Percentiles rank a stretch among this genome's conserved stretches.
These are phyloP conservation scores for Fusarium sp. DNA, from an alignment of 2,329 filamentous ascomycete genomes.

Conservation along the genomic window DNA sequence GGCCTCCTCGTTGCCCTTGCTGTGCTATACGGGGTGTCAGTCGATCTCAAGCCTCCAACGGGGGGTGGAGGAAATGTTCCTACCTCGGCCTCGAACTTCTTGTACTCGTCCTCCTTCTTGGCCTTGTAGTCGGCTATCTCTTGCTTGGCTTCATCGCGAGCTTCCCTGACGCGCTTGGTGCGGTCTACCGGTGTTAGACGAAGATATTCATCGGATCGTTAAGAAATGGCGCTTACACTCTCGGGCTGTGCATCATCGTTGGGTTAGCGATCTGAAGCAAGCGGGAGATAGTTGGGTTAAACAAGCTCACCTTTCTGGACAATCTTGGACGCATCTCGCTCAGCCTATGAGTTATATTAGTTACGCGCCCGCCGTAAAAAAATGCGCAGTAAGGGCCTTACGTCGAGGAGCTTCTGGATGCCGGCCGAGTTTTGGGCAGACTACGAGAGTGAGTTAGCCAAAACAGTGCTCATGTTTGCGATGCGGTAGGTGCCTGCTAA, in stretches of 20 bases:
- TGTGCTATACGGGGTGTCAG: constrained; percentile 73
- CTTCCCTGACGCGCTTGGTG: constrained; percentile 97
- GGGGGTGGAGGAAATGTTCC: constrained; percentile 4
- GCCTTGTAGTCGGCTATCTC: constrained; percentile 95
- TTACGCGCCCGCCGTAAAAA: background rate
- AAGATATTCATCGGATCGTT: constrained; percentile 7
- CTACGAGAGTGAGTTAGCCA: constrained; percentile 64
- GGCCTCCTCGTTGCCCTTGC: constrained; percentile 86
- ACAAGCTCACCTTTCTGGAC: constrained; percentile 87
- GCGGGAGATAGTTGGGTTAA: constrained; percentile 16
- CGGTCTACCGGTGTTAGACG: constrained; percentile 63
- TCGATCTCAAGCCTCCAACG: background rate
- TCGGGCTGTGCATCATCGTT: constrained; percentile 71
- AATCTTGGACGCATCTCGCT: constrained; percentile 99
- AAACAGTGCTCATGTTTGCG: constrained; percentile 27
- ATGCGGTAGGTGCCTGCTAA: constrained; percentile 30
- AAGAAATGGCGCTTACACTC: constrained; percentile 77
- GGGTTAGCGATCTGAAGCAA: constrained; percentile 49
- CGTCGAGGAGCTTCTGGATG: constrained; percentile 98
- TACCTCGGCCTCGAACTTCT: constrained; percentile 87
- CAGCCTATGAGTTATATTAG: constrained; percentile 73
- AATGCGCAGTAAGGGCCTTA: constrained; percentile 63
- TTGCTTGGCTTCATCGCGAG: constrained; percentile 95
- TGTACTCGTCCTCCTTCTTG: constrained; percentile 94
- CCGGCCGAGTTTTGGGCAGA: constrained; percentile 98